Conservation (phyloP, 345 rosid species). For the Durio zibethinus region DNA sequence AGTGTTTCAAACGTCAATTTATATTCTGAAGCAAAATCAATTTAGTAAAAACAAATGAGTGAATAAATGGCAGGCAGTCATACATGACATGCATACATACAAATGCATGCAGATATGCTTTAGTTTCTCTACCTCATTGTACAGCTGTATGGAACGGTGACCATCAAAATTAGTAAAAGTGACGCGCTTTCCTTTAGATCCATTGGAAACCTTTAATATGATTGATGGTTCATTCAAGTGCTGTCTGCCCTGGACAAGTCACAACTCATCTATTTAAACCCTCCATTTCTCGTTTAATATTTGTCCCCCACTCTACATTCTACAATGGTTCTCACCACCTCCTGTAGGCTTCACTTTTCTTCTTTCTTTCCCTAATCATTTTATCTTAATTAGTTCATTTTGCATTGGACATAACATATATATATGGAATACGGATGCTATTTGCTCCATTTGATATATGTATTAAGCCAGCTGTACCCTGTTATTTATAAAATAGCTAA, state of each 20-base stretch:
- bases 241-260: background rate
- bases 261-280: slow-evolving; percentile 19
- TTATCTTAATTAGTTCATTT: background rate
- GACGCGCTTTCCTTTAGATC: background rate
- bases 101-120: slow-evolving; percentile 19
- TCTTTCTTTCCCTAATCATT: background rate
- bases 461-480: background rate
- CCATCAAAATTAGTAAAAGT: slow-evolving; percentile 21
- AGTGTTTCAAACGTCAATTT: too few species aligned
- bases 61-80: slow-evolving; percentile 10
- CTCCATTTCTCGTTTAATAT: slow-evolving; percentile 20
- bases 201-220: slow-evolving; percentile 4
- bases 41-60: background rate
- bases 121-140: background rate
- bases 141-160: slow-evolving; percentile 21
- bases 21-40: too few species aligned
- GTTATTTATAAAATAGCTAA: background rate
- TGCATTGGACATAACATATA: too few species aligned
- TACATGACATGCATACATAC: too few species aligned
- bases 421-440: too few species aligned
- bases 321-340: background rate
- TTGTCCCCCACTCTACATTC: slow-evolving; percentile 10
- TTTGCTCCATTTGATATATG: background rate
- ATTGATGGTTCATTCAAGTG: slow-evolving; percentile 14
- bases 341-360: background rate